Evolutionary conservation across 2,329 filamentous ascomycete species (phyloP).

Genomic region (Nigrospora sphaerica): DNA sequence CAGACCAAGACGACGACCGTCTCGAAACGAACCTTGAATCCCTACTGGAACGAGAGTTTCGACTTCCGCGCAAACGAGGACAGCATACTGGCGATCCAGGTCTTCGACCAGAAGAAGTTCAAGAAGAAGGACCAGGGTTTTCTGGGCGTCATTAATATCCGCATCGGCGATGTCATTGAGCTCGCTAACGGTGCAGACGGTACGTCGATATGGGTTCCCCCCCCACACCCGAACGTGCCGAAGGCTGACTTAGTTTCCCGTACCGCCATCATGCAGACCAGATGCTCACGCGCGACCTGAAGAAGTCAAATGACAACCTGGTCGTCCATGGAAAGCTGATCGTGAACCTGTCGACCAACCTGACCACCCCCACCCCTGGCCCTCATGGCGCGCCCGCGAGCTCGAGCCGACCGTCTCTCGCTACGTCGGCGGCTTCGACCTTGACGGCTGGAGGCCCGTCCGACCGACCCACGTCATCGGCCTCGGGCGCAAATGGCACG

Average conservation of each 20-base stretch:
- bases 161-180: conserved; percentile 90
- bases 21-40: conserved; percentile 94
- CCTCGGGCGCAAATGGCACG: conserved; percentile 40
- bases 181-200: conserved; percentile 85
- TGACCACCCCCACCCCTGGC: conserved; percentile 58
- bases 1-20: conserved; percentile 97
- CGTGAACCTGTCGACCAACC: conserved; percentile 89
- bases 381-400: conserved; percentile 26
- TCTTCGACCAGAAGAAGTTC: conserved; percentile 99
- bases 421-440: conserved; percentile 34
- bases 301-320: conserved; percentile 96
- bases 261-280: conserved; percentile 57
- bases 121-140: conserved; percentile 99
- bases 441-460: conserved; percentile 35
- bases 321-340: conserved; percentile 98
- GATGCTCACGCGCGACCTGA: conserved; percentile 95
- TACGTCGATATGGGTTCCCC: conserved; percentile 36
- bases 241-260: neutral
- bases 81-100: conserved; percentile 93
- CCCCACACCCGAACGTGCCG: neutral
- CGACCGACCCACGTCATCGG: conserved; percentile 45
- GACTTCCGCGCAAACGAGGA: conserved; percentile 92
- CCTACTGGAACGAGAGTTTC: conserved; percentile 99
- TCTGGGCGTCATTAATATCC: conserved; percentile 93
- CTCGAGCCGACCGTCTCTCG: conserved; percentile 38